Percentiles rank a stretch among this genome's conserved stretches.
These are phyloP conservation scores for Nepenthes alata DNA, from an alignment of 179 eudicot species.

Conservation along the genomic window DNA sequence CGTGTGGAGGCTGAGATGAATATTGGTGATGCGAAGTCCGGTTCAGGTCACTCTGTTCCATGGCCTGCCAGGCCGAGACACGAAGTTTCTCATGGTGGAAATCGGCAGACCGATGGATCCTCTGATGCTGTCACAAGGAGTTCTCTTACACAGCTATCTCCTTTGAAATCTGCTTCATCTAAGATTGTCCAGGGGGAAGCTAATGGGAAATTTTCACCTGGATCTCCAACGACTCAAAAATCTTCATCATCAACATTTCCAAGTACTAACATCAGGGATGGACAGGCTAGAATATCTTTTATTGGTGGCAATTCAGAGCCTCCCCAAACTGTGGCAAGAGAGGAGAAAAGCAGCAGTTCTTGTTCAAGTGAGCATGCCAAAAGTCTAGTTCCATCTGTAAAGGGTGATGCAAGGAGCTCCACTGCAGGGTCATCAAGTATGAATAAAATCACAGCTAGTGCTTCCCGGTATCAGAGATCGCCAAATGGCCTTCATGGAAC, in stretches of 20 bases:
- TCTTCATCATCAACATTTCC: slow-evolving; percentile 21
- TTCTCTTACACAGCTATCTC: slow-evolving; percentile 25
- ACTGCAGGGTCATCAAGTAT: slow-evolving; percentile 39
- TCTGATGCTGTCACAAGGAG: slow-evolving; percentile 33
- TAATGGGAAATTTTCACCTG: slow-evolving; percentile 20
- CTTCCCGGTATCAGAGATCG: slow-evolving; percentile 38
- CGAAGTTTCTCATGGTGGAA: slow-evolving; percentile 43
- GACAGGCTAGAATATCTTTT: slow-evolving; percentile 7
- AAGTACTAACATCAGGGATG: slow-evolving; percentile 20
- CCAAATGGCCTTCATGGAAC: slow-evolving; percentile 30
- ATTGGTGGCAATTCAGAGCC: slow-evolving; percentile 23
- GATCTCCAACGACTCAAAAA: slow-evolving; percentile 21
- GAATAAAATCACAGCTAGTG: slow-evolving; percentile 33
- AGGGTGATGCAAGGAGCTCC: slow-evolving; percentile 65
- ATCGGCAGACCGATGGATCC: slow-evolving; percentile 25
- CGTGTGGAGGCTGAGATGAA: slow-evolving; percentile 94
- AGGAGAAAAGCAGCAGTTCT: slow-evolving; percentile 66
- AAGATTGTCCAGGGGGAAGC: slow-evolving; percentile 34
- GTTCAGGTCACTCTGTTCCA: slow-evolving; percentile 44
- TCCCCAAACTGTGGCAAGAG: slow-evolving; percentile 34
- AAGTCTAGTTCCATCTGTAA: slow-evolving; percentile 21
- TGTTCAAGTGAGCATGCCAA: slow-evolving; percentile 48
- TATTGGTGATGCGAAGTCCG: slow-evolving; percentile 51
- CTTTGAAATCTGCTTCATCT: slow-evolving; percentile 31
- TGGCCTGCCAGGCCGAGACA: slow-evolving; percentile 53